Base-by-base conservation (phyloP, 176 grass and related monocot species). In the Aegilops longissima region DNA sequence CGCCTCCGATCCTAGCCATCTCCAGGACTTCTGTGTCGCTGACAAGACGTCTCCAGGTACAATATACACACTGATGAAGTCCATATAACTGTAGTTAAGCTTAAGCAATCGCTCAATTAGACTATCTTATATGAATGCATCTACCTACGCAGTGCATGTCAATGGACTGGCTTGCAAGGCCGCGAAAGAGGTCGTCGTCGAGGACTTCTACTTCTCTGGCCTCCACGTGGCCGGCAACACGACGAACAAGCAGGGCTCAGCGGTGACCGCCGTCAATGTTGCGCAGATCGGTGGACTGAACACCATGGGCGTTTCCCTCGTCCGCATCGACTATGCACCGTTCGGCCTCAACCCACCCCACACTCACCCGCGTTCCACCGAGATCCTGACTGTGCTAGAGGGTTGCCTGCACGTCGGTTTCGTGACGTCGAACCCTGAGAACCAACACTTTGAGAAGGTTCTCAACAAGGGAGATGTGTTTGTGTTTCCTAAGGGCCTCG, bases 341-440 rank as follows among this genome's bases (percentile, higher is more conserved):
- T 61, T 79, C 2, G 89, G 89, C 67, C 79, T 87, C 35, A 90
- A 90, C 83, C 83, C 79, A 3, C 56, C 56, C 2, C 56, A 59
- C 18, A 59, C 56, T 0, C 56, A 59, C 7, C 56, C 56, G 0
- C 56, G 56, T 59, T 59, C 56, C 20, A 59, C 56, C 1, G 56
- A 59, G 56, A 59, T 59, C 0, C 0, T 59, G 7, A 59, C 56
- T 0, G 89, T 90, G 17, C 69, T 87, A 1, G 70, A 90, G 70
- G 89, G 89, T 0, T 90, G 72, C 1, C 64, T 90, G 25, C 83
- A 86, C 23, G 88, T 86, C 4, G 88, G 88, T 13, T 90, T 86
- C 5, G 33, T 59, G 56, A 59, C 56, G 0, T 59, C 56, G 6
- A 59, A 59, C 56, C 56, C 56, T 6, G 56, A 59, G 56, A 59